phyloP scores from a whole-genome alignment of 2,329 filamentous ascomycete genomes.

The Microsporum ferrugineum region DNA sequence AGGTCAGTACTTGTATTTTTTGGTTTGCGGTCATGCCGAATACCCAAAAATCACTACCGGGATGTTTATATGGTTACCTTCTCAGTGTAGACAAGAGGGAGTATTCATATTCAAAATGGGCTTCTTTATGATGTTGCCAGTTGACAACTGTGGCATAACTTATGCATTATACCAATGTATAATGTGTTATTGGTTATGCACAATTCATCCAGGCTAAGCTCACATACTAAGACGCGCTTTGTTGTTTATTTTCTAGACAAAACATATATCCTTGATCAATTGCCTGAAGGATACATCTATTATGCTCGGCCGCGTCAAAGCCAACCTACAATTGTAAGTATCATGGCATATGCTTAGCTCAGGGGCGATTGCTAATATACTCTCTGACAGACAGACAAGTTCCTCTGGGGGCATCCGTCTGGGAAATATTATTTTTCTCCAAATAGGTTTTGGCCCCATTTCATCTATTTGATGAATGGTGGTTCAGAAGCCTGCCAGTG shows the following conservation, averaged over 20 bases:
- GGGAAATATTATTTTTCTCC: slow-evolving; percentile 43
- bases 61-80: neutral
- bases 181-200: neutral
- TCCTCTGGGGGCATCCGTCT: slow-evolving; percentile 46
- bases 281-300: slow-evolving; percentile 45
- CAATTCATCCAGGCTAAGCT: neutral
- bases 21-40: neutral
- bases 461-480: slow-evolving; percentile 44
- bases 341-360: neutral
- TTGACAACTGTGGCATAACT: neutral
- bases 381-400: slow-evolving; percentile 39
- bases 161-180: neutral
- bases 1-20: slow-evolving; percentile 20
- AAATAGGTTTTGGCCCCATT: slow-evolving; percentile 46
- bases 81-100: neutral
- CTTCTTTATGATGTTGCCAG: neutral
- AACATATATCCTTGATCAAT: slow-evolving; percentile 40
- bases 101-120: neutral
- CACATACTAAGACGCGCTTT: neutral
- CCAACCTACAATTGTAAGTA: slow-evolving; percentile 25
- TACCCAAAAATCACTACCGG: neutral
- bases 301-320: slow-evolving; percentile 39
- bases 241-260: neutral
- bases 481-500: slow-evolving; percentile 39
- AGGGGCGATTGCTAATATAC: slow-evolving; percentile 1